Percentiles rank a stretch among this genome's conserved stretches.
Conservation (phyloP, 2,329 filamentous ascomycete species). For the Blastomyces parvus region DNA sequence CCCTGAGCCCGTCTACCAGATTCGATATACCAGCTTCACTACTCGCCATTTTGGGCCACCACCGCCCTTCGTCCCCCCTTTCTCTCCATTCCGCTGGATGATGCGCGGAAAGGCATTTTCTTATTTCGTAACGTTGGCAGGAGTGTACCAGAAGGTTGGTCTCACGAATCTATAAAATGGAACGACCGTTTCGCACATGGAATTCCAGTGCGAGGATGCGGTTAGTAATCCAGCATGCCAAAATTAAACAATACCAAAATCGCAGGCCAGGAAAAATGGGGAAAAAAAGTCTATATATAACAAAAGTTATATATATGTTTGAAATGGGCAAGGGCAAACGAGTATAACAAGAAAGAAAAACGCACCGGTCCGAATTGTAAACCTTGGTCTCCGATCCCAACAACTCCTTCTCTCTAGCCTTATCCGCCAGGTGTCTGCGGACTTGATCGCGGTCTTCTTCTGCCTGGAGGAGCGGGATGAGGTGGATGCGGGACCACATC, state of each 20-base stretch:
- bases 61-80: background rate
- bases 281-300: background rate
- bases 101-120: background rate
- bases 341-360: conserved; percentile 13
- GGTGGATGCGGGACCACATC: conserved; percentile 93
- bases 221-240: conserved; percentile 11
- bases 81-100: background rate
- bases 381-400: conserved; percentile 73
- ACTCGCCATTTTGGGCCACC: no score
- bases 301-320: background rate
- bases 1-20: no score
- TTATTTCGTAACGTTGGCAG: conserved; percentile 53
- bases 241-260: conserved; percentile 2
- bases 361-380: conserved; percentile 82
- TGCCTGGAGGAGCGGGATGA: conserved; percentile 87
- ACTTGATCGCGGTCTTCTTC: conserved; percentile 96
- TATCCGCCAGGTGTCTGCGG: conserved; percentile 73
- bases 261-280: background rate
- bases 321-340: no score
- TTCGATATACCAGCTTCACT: no score
- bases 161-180: conserved; percentile 58
- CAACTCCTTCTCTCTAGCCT: conserved; percentile 82
- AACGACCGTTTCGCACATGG: no score
- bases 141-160: conserved; percentile 67
- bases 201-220: background rate